Evolutionary conservation across 257 asterid species (phyloP).

Genomic region (Cinchona pubescens): DNA sequence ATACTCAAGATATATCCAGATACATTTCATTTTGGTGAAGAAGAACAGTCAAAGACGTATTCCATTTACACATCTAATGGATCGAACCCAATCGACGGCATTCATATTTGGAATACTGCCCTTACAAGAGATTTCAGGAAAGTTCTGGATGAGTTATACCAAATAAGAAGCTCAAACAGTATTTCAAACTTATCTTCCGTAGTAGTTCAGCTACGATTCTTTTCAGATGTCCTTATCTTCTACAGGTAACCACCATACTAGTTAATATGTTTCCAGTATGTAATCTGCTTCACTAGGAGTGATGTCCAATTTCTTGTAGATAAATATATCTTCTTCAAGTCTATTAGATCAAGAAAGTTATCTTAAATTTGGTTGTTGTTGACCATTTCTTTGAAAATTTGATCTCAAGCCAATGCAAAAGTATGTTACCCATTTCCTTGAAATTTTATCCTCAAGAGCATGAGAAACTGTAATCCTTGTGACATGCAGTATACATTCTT

Average conservation of each 20-base stretch:
- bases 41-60: conserved; percentile 30
- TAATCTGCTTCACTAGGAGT: neutral
- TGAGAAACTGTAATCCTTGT: neutral
- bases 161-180: conserved; percentile 47
- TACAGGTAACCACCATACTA: conserved; percentile 50
- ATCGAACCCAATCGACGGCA: conserved; percentile 50
- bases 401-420: neutral
- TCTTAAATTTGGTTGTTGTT: neutral
- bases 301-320: neutral
- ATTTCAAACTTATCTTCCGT: conserved; percentile 45
- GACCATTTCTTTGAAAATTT: neutral
- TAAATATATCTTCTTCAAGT: neutral
- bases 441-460: neutral
- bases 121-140: conserved; percentile 53
- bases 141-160: conserved; percentile 50
- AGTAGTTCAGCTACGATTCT: conserved; percentile 59
- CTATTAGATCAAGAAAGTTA: neutral
- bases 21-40: conserved; percentile 28
- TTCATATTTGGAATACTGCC: conserved; percentile 67
- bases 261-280: conserved; percentile 4
- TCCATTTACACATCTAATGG: conserved; percentile 20
- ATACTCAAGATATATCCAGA: conserved; percentile 33
- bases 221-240: conserved; percentile 63
- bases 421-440: neutral
- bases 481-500: neutral